A percentile compares a stretch with the other conserved stretches of the same genome.
phyloP scores from a whole-genome alignment of 2,329 filamentous ascomycete genomes.

The Celoporthe dispersa region DNA sequence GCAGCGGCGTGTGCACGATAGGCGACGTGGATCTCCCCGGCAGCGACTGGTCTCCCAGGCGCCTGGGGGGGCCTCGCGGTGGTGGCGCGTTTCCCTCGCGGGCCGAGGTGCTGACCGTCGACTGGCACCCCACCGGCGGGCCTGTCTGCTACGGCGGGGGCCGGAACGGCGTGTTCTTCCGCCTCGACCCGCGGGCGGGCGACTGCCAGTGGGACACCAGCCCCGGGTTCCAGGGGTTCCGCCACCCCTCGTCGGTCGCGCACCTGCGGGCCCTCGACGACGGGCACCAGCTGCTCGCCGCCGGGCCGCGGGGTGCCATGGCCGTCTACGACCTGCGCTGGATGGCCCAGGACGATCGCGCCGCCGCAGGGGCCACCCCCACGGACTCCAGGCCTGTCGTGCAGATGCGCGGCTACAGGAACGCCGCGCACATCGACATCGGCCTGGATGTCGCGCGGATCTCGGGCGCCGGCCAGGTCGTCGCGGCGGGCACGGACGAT shows the following conservation, averaged over 20 bases:
- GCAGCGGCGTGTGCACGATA: slow-evolving; percentile 49
- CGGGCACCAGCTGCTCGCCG: slow-evolving; percentile 55
- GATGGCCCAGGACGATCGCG: not conserved
- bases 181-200: slow-evolving; percentile 49
- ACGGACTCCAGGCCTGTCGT: slow-evolving; percentile 45
- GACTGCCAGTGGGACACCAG: not conserved
- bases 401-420: slow-evolving; percentile 54
- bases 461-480: slow-evolving; percentile 44
- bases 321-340: slow-evolving; percentile 60
- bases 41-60: slow-evolving; percentile 37
- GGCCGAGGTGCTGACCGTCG: slow-evolving; percentile 52
- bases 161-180: slow-evolving; percentile 51
- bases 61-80: not conserved
- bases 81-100: not conserved
- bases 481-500: slow-evolving; percentile 59
- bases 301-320: slow-evolving; percentile 55
- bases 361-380: slow-evolving; percentile 29
- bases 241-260: slow-evolving; percentile 48
- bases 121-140: slow-evolving; percentile 49
- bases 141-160: slow-evolving; percentile 56
- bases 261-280: slow-evolving; percentile 54
- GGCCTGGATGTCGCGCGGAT: slow-evolving; percentile 56
- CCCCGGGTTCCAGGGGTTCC: slow-evolving; percentile 32
- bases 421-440: slow-evolving; percentile 51
- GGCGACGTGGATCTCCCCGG: slow-evolving; percentile 37